These are phyloP conservation scores for Lodderomyces elongisporus DNA, from an alignment of 1,139 yeast genomes.

Conservation along the genomic window DNA sequence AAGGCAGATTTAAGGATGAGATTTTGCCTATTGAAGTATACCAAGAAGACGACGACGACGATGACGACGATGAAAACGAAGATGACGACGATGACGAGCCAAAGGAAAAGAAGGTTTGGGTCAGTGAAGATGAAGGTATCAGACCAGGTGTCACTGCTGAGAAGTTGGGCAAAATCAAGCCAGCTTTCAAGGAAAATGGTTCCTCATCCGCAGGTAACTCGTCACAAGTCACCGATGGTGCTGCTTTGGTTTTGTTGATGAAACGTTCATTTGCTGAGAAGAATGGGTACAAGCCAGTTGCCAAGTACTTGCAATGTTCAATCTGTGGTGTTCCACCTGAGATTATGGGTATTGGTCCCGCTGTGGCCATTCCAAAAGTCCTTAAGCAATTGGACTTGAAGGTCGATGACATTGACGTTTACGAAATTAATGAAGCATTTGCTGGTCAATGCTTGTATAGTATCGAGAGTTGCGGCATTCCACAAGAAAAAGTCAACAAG, in stretches of 20 bases:
- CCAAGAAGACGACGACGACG: slow-evolving; percentile 18
- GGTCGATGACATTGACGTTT: slow-evolving; percentile 63
- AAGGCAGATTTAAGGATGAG: slow-evolving; percentile 33
- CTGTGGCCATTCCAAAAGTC: slow-evolving; percentile 82
- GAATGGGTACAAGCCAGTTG: slow-evolving; percentile 61
- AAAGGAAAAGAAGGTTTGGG: slow-evolving; percentile 38
- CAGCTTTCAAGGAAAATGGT: slow-evolving; percentile 76
- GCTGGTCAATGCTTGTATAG: slow-evolving; percentile 91
- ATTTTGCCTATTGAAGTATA: slow-evolving; percentile 33
- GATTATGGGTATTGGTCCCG: slow-evolving; percentile 97
- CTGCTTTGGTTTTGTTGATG: slow-evolving; percentile 82
- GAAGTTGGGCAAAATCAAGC: slow-evolving; percentile 66
- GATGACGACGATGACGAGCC: slow-evolving; percentile 13
- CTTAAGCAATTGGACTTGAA: slow-evolving; percentile 61
- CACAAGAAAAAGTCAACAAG: slow-evolving; percentile 71
- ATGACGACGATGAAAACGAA: slow-evolving; percentile 23
- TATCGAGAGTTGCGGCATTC: slow-evolving; percentile 60
- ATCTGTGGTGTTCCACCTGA: slow-evolving; percentile 93
- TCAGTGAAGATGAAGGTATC: slow-evolving; percentile 86
- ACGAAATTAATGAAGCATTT: slow-evolving; percentile 92
- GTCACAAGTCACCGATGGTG: slow-evolving; percentile 94
- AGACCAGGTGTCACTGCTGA: slow-evolving; percentile 80
- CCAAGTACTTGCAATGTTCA: slow-evolving; percentile 71
- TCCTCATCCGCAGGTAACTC: slow-evolving; percentile 94
- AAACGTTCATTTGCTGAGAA: slow-evolving; percentile 83